Conservation (phyloP, 768 basidiomycete species). For the Lactarius trivialis region DNA sequence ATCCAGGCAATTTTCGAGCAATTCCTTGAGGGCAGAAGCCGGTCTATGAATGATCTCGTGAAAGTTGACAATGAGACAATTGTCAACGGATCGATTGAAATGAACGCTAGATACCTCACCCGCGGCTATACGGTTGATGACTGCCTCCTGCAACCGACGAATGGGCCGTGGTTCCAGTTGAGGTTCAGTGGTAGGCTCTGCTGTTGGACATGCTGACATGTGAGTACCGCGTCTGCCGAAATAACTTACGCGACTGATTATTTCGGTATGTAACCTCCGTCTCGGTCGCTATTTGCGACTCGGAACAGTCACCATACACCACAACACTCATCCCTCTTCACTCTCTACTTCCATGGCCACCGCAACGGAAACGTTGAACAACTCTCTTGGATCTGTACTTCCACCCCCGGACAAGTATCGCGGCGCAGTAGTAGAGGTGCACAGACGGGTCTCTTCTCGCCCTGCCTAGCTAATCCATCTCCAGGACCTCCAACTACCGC, state of each 20-base stretch:
- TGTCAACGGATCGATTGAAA: neutral
- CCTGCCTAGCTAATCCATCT: conserved; percentile 8
- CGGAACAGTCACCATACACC: neutral
- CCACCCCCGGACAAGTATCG: conserved; percentile 55
- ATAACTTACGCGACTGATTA: neutral
- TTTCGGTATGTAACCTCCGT: conserved; percentile 13
- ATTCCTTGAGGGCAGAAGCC: conserved; percentile 91
- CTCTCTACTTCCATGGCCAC: conserved; percentile 13
- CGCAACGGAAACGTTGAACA: neutral
- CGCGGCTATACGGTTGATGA: conserved; percentile 32
- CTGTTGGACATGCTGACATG: neutral
- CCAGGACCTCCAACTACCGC: conserved; percentile 78
- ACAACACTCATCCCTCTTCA: neutral
- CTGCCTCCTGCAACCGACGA: conserved; percentile 17
- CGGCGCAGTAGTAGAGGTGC: conserved; percentile 86
- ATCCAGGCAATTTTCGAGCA: conserved; percentile 93
- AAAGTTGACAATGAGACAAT: conserved; percentile 30
- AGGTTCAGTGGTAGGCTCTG: neutral
- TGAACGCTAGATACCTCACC: conserved; percentile 44
- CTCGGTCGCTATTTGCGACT: conserved; percentile 15
- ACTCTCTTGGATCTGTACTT: neutral
- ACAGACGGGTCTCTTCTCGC: conserved; percentile 6
- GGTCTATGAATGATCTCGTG: conserved; percentile 80
- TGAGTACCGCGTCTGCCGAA: neutral
- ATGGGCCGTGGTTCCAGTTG: conserved; percentile 21